Conservation (phyloP, 192 early-diverging fungal species). For the Entomortierella chlamydospora region DNA sequence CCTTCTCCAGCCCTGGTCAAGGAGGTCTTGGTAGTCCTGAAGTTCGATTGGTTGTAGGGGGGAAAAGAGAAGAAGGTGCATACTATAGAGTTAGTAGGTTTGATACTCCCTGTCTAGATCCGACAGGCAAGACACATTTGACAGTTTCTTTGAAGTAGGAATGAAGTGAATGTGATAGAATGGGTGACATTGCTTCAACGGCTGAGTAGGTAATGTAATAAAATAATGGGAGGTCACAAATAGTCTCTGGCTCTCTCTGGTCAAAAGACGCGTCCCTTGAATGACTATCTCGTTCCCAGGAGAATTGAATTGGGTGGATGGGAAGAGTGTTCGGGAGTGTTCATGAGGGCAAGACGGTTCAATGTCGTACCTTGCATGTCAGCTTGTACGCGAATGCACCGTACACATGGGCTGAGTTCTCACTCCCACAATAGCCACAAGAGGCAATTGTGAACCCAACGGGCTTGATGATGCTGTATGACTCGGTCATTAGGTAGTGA, state of each 20-base stretch:
- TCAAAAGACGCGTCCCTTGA: not conserved
- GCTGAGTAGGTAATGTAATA: not conserved
- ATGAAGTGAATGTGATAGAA: not conserved
- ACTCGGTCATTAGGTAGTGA: conserved; percentile 32
- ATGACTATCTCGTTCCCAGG: not conserved
- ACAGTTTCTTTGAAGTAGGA: not conserved
- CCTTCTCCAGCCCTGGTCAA: conserved; percentile 48
- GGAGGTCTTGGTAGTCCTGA: conserved; percentile 50
- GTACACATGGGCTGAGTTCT: conserved; percentile 43
- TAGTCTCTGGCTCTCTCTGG: not conserved
- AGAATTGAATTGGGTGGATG: not conserved
- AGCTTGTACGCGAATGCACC: conserved; percentile 47
- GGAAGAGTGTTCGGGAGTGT: not conserved
- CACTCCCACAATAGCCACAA: conserved; percentile 46
- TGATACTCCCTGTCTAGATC: too few relatives aligned
- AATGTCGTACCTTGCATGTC: conserved; percentile 34
- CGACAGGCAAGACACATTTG: too few relatives aligned
- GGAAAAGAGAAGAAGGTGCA: not conserved
- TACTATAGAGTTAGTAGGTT: too few relatives aligned
- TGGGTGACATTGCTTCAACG: too few relatives aligned
- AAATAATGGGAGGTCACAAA: conserved; percentile 9
- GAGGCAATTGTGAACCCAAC: conserved; percentile 49
- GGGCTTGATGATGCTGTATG: conserved; percentile 51
- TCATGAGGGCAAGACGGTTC: not conserved
- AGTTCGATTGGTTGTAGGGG: not conserved